Base-by-base conservation (phyloP, 345 rosid genomes). In the Turnera subulata region DNA sequence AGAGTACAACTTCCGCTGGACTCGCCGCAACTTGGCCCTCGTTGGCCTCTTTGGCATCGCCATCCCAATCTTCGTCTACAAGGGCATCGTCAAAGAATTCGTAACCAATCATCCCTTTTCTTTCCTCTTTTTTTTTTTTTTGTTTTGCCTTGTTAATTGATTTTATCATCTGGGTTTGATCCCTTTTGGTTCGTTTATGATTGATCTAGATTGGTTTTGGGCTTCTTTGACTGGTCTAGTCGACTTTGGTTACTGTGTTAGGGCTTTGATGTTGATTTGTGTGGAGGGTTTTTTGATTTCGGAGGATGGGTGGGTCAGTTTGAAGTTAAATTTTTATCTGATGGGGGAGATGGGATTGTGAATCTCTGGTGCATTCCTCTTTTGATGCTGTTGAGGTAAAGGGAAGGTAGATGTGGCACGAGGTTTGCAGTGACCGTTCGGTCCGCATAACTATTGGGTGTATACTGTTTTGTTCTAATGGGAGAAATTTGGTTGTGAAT, bases 1-100 rank as follows among this genome's bases (percentile, higher is more conserved):
- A 24, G 99, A 93, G 73, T 50, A 83, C 45, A 93, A 92, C 74
- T 93, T 93, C 80, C 85, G 96, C 1, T 93, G 97, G 96, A 82
- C 89, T 14, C 96, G 97, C 47, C 96, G 97, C 54, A 89, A 89
- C 80, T 70, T 84, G 6, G 97, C 96, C 42, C 73, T 93, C 52
- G 73, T 93, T 55, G 96, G 99, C 61, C 25, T 93, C 15, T 89
- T 89, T 72, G 97, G 99, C 69, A 69, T 89, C 80, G 99, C 88
- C 17, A 15, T 89, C 59, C 99, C 99, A 32, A 2, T 82, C 76
- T 35, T 93, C 38, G 64, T 93, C 73, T 93, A 89, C 80, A 89
- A 78, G 73, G 97, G 94, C 76, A 85, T 87, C 84, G 90, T 87
- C 84, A 73, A 61, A 54, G 96, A 89, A 67, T 87, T 85, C 43